Conservation (phyloP, 768 basidiomycete genomes). For the Lactifluus pinguis region DNA sequence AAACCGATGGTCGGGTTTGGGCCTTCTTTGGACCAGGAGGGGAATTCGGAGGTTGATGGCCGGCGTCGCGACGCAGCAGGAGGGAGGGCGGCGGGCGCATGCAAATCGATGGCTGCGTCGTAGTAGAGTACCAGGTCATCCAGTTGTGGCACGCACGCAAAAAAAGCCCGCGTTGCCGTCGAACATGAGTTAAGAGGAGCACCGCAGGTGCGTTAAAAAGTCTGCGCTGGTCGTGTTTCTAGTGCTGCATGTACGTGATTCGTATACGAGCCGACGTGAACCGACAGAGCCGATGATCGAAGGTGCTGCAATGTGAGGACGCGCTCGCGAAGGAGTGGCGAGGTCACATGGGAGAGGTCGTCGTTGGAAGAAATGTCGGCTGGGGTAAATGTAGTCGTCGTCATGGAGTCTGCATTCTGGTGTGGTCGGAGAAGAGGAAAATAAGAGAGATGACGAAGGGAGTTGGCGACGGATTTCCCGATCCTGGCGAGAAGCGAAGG, state of each 20-base stretch:
- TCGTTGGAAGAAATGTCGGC: too few relatives aligned
- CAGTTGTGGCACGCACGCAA: constrained; percentile 67
- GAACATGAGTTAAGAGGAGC: constrained; percentile 84
- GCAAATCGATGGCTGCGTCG: constrained; percentile 72
- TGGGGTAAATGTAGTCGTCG: too few relatives aligned
- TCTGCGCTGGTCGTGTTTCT: constrained; percentile 55
- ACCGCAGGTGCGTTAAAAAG: constrained; percentile 59
- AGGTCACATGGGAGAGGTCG: too few relatives aligned
- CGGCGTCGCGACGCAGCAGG: too few relatives aligned
- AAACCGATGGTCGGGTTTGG: too few relatives aligned
- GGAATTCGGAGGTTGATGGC: too few relatives aligned
- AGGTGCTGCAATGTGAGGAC: constrained; percentile 44
- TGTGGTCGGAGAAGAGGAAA: too few relatives aligned
- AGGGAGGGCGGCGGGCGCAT: too few relatives aligned
- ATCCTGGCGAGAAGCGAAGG: constrained; percentile 54
- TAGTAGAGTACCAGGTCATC: constrained; percentile 65
- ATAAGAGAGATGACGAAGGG: too few relatives aligned
- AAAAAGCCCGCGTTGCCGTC: constrained; percentile 87
- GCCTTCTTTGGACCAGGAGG: too few relatives aligned
- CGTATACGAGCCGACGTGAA: constrained; percentile 77
- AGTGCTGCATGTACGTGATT: constrained; percentile 56
- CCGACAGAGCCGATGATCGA: constrained; percentile 76
- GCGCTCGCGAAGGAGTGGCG: constrained; percentile 39
- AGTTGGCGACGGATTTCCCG: constrained; percentile 62
- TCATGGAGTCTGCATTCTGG: too few relatives aligned